These are phyloP conservation scores for Botryotinia calthae DNA, from an alignment of 2,329 filamentous ascomycete genomes.

Conservation along the genomic window DNA sequence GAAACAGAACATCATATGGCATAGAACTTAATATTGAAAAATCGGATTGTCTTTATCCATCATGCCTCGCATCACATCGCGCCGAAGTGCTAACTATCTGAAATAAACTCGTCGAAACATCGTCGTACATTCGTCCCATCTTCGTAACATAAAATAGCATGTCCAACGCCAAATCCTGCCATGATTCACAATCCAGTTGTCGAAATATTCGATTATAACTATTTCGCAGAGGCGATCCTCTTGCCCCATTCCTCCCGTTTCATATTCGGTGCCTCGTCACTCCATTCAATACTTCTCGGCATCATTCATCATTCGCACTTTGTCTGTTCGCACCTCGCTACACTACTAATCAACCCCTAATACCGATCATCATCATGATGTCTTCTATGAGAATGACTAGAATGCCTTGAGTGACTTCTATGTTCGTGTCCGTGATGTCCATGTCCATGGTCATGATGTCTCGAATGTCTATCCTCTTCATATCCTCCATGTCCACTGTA, in stretches of 20 bases:
- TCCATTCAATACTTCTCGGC: neutral
- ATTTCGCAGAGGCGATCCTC: neutral
- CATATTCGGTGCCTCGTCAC: neutral
- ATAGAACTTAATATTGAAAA: neutral
- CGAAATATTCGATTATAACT: neutral
- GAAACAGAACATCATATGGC: neutral
- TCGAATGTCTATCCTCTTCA: constrained; percentile 12
- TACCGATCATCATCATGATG: constrained; percentile 9
- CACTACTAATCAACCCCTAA: neutral
- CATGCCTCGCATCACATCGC: neutral
- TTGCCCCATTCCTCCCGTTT: neutral
- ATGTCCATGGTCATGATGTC: constrained; percentile 3
- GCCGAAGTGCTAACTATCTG: neutral
- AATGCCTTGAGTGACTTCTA: constrained; percentile 10
- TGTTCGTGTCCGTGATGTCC: neutral
- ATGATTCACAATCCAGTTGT: neutral
- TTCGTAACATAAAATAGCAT: neutral
- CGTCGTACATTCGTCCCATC: neutral
- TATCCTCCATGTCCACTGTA: constrained; percentile 5
- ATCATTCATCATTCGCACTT: neutral
- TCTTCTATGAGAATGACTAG: constrained; percentile 5
- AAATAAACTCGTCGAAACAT: neutral
- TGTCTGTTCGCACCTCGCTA: neutral
- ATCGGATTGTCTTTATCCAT: neutral
- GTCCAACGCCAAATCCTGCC: constrained; percentile 2